A percentile compares a stretch with the other conserved stretches of the same genome.
phyloP scores from a whole-genome alignment of 805 yeast genomes.

The Kluyveromyces aestuarii region DNA sequence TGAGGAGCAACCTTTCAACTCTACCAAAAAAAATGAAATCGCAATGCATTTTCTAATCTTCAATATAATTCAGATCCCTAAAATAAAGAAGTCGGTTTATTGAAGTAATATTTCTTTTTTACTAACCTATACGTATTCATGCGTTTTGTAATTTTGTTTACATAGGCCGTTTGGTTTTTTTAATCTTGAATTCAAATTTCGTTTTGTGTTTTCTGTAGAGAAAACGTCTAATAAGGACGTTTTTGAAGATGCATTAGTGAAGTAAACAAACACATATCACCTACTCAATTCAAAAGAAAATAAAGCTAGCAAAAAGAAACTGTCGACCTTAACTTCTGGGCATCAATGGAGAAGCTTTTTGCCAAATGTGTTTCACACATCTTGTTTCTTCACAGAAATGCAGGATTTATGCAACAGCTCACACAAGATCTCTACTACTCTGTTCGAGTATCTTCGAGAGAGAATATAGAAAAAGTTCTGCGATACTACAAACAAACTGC shows the following conservation, averaged over 20 bases:
- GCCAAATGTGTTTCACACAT: constrained; percentile 1
- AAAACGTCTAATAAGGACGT: not conserved
- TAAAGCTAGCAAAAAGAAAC: no score
- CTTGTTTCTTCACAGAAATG: not conserved
- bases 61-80: no score
- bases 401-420: not conserved
- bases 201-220: not conserved
- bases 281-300: not conserved
- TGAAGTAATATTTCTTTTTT: no score
- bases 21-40: no score
- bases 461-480: not conserved
- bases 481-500: not conserved
- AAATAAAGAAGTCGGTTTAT: no score
- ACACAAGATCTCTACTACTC: constrained; percentile 1
- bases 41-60: no score
- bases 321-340: not conserved
- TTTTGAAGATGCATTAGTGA: no score
- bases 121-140: no score
- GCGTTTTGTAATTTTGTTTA: not conserved
- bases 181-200: not conserved
- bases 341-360: not conserved
- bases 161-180: no score
- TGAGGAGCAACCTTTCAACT: no score
- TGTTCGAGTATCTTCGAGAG: not conserved
- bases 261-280: not conserved